These are phyloP conservation scores for Acacia melanoxylon DNA, from an alignment of 306 rosid species.

Conservation along the genomic window DNA sequence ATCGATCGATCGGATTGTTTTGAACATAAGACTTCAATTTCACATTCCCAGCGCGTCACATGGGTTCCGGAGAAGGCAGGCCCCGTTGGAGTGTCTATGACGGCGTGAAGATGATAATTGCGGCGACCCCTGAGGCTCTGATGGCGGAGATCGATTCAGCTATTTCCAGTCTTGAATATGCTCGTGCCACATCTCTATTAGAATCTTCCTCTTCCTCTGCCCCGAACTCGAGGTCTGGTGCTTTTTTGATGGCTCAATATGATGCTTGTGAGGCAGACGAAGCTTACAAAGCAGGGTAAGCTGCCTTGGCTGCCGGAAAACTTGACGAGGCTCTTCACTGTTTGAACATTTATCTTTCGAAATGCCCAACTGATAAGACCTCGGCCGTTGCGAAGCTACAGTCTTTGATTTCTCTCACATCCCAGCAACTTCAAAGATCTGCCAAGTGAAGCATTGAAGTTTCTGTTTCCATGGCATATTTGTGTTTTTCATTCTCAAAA, in stretches of 20 bases:
- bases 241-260: slow-evolving; percentile 26
- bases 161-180: slow-evolving; percentile 67
- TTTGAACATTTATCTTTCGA: slow-evolving; percentile 61
- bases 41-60: neutral
- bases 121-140: slow-evolving; percentile 72
- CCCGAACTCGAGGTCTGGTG: slow-evolving; percentile 16
- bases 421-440: slow-evolving; percentile 63
- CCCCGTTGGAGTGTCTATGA: slow-evolving; percentile 67
- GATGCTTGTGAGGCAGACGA: slow-evolving; percentile 75
- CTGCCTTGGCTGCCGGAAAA: slow-evolving; percentile 78
- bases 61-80: slow-evolving; percentile 47
- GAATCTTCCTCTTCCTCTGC: slow-evolving; percentile 34
- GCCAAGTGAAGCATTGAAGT: slow-evolving; percentile 27
- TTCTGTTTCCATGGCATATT: neutral
- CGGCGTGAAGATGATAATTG: slow-evolving; percentile 61
- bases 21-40: neutral
- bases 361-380: slow-evolving; percentile 71
- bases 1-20: neutral
- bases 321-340: slow-evolving; percentile 69
- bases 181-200: slow-evolving; percentile 58
- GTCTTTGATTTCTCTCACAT: slow-evolving; percentile 71
- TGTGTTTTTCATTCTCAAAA: neutral
- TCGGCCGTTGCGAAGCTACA: slow-evolving; percentile 68
- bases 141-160: slow-evolving; percentile 83
- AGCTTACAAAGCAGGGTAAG: slow-evolving; percentile 82